Evolutionary conservation across 345 rosid genomes (phyloP), one percentile per base, ranked within the genome.

Genomic region (Salix udensis): DNA sequence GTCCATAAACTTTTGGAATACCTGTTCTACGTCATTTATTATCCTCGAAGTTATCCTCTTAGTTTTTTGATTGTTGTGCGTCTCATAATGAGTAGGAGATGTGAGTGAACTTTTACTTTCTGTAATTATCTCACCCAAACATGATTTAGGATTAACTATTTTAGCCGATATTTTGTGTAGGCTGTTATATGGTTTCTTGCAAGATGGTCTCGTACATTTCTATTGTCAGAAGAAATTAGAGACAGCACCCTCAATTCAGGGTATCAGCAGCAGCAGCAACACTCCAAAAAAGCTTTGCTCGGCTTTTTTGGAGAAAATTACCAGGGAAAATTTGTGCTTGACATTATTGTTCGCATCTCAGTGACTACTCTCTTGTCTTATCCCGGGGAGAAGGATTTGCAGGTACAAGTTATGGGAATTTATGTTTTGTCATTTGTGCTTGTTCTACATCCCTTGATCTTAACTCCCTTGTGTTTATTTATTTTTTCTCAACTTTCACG

Each of bases 101-200:
- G 23, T 28, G 46, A 34, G 55, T 39, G 31, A 6, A 4, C 40
- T 66, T 40, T 67, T 23, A 34, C 39, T 70, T 72, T 60, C 8
- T 73, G 18, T 39, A 50, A 67, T 67, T 72, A 14, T 15, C 70
- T n/a, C 34, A 67, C 34, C 67, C 34, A 23, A 65, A 66, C 42
- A 58, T 40, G 36, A 67, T 52, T 16, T 72, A 5, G 65, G 62
- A 16, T 74, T 70, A 69, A 60, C 52, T 66, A 67, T 26, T 46
- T 36, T 71, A 61, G 13, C 46, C 37, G 30, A 73, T 87, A 36
- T 14, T 75, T 13, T 72, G n/a, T 87, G 75, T 84, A 95, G 98
- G 97, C 97, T 82, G 84, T 95, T 77, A 79, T 91, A 85, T 95
- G 97, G 98, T 93, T 95, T 86, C 97, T 95, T 82, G 92, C 96